phyloP scores from a whole-genome alignment of 139 green algal genomes.

The Tetradesmus lagerheimii region DNA sequence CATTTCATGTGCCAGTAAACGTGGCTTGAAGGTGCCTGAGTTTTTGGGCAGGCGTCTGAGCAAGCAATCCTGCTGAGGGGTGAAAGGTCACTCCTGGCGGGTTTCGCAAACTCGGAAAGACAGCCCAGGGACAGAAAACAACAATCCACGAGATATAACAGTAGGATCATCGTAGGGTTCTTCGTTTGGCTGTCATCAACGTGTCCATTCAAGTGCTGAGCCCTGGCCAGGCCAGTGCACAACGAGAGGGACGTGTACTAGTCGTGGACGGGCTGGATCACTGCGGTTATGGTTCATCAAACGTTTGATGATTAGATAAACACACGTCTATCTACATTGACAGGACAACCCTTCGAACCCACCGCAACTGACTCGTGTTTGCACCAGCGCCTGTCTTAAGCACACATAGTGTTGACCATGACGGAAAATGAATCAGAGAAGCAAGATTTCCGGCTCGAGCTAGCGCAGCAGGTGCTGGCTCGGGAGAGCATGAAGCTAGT shows the following conservation, averaged over 20 bases:
- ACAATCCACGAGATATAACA: no score
- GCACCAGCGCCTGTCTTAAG: not conserved
- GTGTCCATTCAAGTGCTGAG: not conserved
- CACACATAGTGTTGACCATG: not conserved
- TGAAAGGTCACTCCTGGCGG: not conserved
- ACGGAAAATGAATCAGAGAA: conserved; percentile 42
- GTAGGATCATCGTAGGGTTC: no score
- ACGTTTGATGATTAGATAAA: not conserved
- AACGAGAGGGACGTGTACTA: not conserved
- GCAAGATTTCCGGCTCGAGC: conserved; percentile 67
- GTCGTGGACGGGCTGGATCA: not conserved
- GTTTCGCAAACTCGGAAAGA: not conserved
- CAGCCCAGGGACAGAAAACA: no score
- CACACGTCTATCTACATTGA: not conserved
- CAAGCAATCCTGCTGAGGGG: not conserved
- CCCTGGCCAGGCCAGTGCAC: not conserved
- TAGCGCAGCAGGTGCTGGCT: conserved; percentile 69
- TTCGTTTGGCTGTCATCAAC: no score
- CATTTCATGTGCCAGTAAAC: no score
- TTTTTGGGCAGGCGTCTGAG: no score
- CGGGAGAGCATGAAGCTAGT: not conserved
- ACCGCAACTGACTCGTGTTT: not conserved
- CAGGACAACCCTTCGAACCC: not conserved
- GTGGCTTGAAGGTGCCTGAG: no score
- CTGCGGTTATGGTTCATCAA: not conserved